These are phyloP conservation scores for Agaricus blazei DNA, from an alignment of 768 basidiomycete species.

Conservation along the genomic window DNA sequence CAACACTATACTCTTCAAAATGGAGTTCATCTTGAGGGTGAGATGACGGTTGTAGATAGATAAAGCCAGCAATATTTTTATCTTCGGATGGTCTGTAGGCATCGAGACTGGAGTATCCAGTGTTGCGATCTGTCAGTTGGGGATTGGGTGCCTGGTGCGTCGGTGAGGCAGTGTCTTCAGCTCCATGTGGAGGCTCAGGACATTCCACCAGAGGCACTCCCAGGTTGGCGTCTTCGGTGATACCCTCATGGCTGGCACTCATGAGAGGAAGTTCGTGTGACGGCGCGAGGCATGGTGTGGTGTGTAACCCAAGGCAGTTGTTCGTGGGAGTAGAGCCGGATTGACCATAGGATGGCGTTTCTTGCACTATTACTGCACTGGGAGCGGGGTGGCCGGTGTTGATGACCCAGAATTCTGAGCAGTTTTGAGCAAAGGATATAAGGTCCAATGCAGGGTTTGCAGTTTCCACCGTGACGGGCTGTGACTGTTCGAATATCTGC, in stretches of 20 bases:
- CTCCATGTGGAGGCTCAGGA: background rate
- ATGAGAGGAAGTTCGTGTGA: no score
- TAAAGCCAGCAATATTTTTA: conserved; percentile 27
- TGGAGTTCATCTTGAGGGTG: conserved; percentile 24
- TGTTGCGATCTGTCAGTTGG: background rate
- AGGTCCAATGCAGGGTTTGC: conserved; percentile 32
- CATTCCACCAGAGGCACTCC: background rate
- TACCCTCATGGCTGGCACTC: no score
- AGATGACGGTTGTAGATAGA: conserved; percentile 34
- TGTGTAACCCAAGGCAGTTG: background rate
- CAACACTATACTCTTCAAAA: conserved; percentile 46
- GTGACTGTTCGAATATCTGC: conserved; percentile 34
- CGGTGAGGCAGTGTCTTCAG: background rate
- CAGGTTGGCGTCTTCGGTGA: background rate
- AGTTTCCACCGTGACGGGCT: conserved; percentile 34
- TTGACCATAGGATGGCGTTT: background rate
- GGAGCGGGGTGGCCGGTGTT: conserved; percentile 7
- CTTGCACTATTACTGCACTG: conserved; percentile 1
- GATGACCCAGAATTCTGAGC: conserved; percentile 41
- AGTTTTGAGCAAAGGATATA: conserved; percentile 30
- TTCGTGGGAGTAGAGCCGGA: background rate
- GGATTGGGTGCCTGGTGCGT: background rate
- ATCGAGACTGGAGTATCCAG: background rate
- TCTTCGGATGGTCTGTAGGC: background rate
- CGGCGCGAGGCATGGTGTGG: background rate